Evolutionary conservation across 1,139 yeast genomes (phyloP).

Genomic region (Magnusiomyces fungicola): DNA sequence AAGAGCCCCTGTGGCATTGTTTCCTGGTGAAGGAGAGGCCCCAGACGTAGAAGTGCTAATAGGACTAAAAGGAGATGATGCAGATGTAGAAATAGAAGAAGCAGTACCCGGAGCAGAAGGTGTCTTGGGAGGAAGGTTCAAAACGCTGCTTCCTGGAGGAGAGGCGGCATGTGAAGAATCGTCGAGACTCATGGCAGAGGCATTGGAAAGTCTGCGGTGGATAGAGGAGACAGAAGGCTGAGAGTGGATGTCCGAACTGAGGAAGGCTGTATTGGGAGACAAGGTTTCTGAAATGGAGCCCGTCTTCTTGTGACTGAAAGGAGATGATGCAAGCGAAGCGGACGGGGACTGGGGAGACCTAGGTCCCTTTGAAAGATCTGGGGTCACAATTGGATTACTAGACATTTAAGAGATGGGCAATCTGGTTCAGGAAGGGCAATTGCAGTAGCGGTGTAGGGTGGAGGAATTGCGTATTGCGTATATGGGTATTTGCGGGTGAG

Average conservation of each 20-base stretch:
- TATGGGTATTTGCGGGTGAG: no score
- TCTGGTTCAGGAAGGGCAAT: no score
- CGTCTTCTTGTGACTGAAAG: not conserved
- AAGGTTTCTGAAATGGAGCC: not conserved
- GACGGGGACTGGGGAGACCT: no score
- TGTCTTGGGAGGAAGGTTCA: not conserved
- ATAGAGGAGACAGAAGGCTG: conserved; percentile 21
- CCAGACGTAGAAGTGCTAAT: conserved; percentile 50
- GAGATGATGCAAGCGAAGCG: no score
- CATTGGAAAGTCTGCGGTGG: conserved; percentile 26
- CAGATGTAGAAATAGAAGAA: conserved; percentile 5
- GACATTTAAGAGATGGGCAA: no score
- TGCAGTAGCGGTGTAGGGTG: no score
- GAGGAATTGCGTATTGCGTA: no score
- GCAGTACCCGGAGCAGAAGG: not conserved
- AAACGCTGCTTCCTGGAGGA: not conserved
- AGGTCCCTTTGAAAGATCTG: no score
- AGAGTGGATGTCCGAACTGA: no score
- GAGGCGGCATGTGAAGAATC: not conserved
- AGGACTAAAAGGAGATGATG: conserved; percentile 3
- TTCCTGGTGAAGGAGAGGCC: conserved; percentile 65
- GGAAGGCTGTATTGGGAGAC: conserved; percentile 6
- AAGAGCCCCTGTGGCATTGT: conserved; percentile 5
- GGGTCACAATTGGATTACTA: no score
- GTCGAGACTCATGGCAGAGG: conserved; percentile 18